These are phyloP conservation scores for Sordaria brevicollis DNA, from an alignment of 495 filamentous ascomycete genomes.

Conservation along the genomic window DNA sequence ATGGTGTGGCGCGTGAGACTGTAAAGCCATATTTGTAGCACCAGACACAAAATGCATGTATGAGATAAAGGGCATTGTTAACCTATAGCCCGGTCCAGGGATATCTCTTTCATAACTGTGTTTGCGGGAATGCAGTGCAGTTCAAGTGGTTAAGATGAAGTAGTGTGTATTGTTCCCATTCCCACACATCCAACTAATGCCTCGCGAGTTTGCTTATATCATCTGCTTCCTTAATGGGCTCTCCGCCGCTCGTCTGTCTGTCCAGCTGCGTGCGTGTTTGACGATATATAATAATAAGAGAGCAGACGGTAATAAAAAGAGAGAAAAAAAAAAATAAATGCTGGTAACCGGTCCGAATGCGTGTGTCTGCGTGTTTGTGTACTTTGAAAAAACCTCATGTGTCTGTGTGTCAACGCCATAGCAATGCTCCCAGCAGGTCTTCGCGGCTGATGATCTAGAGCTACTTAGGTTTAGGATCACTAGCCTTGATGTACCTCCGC, in stretches of 20 bases:
- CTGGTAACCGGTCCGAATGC: conserved; percentile 4
- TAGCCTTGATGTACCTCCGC: no score
- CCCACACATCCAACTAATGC: neutral
- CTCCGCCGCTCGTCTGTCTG: neutral
- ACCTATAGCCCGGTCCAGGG: neutral
- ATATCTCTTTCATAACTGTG: no score
- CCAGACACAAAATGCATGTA: neutral
- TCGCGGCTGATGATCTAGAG: neutral
- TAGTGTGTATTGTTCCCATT: neutral
- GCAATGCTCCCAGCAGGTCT: conserved; percentile 9
- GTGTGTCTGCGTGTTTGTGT: neutral
- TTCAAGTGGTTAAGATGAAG: no score
- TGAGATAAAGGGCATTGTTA: neutral
- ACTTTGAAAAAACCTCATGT: conserved; percentile 5
- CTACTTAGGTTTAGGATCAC: no score
- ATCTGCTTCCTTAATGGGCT: neutral
- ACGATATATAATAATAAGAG: neutral
- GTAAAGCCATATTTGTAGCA: neutral
- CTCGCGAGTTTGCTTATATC: no score
- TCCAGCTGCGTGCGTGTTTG: neutral
- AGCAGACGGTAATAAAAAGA: neutral
- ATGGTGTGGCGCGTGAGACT: neutral
- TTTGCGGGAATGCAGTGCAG: neutral
- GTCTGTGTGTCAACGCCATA: conserved; percentile 16
- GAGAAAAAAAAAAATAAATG: neutral